phyloP scores from a whole-genome alignment of 495 filamentous ascomycete genomes.

The Podospora fimiseda region DNA sequence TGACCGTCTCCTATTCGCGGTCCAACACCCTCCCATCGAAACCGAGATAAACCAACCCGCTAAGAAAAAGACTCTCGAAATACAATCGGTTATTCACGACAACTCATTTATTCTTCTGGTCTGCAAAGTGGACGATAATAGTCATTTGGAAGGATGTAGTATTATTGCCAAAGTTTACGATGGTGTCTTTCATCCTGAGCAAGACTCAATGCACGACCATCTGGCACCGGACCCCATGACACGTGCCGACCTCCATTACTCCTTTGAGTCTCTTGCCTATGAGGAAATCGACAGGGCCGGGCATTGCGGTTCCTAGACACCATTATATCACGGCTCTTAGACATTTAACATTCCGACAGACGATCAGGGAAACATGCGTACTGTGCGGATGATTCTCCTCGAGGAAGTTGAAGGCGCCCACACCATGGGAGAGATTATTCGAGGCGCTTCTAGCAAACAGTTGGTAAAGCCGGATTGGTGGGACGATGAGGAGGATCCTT shows the following conservation, averaged over 20 bases:
- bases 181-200: background rate
- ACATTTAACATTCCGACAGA: background rate
- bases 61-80: background rate
- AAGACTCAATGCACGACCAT: background rate
- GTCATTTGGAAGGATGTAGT: background rate
- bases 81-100: background rate
- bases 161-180: background rate
- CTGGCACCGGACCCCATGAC: background rate
- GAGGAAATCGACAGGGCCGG: background rate
- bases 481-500: background rate
- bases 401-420: background rate
- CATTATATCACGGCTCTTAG: background rate
- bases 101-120: background rate
- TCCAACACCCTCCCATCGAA: background rate
- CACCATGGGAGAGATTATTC: background rate
- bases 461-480: background rate
- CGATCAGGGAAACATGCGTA: background rate
- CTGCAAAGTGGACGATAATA: background rate
- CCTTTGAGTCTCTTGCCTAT: background rate
- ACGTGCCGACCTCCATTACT: background rate
- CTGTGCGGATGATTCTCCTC: background rate
- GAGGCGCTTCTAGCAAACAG: background rate
- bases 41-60: background rate
- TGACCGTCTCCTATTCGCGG: background rate
- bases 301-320: background rate